Base-by-base conservation (phyloP, 1,284 basidiomycete species). In the Moniliophthora roreri region DNA sequence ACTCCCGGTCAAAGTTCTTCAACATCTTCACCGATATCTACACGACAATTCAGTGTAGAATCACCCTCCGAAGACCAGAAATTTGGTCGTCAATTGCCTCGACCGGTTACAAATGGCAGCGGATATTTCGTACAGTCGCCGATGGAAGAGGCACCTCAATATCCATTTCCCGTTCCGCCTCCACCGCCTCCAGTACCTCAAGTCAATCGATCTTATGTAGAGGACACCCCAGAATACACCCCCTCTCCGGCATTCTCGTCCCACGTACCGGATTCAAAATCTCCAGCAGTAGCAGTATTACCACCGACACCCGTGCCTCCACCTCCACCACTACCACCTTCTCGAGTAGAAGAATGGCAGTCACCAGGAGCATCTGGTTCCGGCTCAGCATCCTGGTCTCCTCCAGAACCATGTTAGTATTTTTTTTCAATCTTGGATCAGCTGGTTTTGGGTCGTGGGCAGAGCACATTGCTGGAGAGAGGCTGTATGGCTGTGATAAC, bases 291-390 rank as follows among this genome's bases (percentile, higher is more conserved):
- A n/a, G 4, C 44, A 32, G 15, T 28, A 23, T n/a, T 28, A 15
- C 16, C 26, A 26, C 24, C 24, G 13, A 13, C 41, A 23, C 11
- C 23, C 6, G 7, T 24, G 15, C 20, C 24, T 23, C 18, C 41
- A 5, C 41, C 41, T 23, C 41, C 41, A n/a, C 41, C 41, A 6
- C 41, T 21, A 41, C 39, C 39, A 20, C 39, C 41, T 37, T 16
- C 4, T 13, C 4, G 13, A 3, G 36, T 13, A 42, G 21, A 18
- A n/a, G 24, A 46, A 28, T 46, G 44, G 44, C 28, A 23, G 24
- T 15, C 44, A 32, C 44, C 44, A 32, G 44, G 24, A 46, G 44
- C 44, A 32, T 46, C 44, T 26, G 24, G 44, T 46, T 46, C 44
- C n/a, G 44, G 44, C 24, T 18, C 16, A 18, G 44, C 21, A 28